Base-by-base conservation (phyloP, 2,329 filamentous ascomycete species). In the Penicillium brevicompactum region DNA sequence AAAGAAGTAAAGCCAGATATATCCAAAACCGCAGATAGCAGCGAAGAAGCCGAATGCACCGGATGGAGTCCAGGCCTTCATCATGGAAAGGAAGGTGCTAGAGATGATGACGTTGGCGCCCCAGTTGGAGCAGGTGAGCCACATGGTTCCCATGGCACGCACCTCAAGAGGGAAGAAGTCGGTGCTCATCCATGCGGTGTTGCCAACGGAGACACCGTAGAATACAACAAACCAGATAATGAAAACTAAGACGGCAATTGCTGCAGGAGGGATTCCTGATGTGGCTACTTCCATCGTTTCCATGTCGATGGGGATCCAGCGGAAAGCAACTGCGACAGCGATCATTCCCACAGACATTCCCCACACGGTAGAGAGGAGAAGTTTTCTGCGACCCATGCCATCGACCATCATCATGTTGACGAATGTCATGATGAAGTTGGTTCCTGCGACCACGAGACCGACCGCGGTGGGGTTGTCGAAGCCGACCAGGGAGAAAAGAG, bases 21-120 rank as follows among this genome's bases (percentile, higher is more conserved):
- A 80, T 13, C 79, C 79, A 27, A 80, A 57, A 43, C 78, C 72
- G 60, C 79, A 82, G 34, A 82, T 78, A 0, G 70, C 77, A 1
- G 79, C 76, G 52, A 82, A 83, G 66, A 83, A 82, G 5, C 79
- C 79, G 56, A 82, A 83, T 0, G 80, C 76, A 1, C 80, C 80
- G 2, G 73, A 77, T 0, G 79, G 78, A 0, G 80, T 82, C 51
- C 75, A 78, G n/a, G 67, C 68, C 57, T 82, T 74, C 74, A 82
- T 82, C 74, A 75, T 75, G 27, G 74, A 78, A 11, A 82, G 63
- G 67, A 82, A 82, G 0, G 78, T 81, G 3, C 76, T 80, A 7
- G 78, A 70, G 44, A 82, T 75, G 51, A 82, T 80, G 55, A 82
- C 74, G 61, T 82, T 81, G 51, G 67, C 74, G 9, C 73, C 75